These are phyloP conservation scores for Didymella segeticola DNA, from an alignment of 2,329 filamentous ascomycete genomes.

Conservation along the genomic window DNA sequence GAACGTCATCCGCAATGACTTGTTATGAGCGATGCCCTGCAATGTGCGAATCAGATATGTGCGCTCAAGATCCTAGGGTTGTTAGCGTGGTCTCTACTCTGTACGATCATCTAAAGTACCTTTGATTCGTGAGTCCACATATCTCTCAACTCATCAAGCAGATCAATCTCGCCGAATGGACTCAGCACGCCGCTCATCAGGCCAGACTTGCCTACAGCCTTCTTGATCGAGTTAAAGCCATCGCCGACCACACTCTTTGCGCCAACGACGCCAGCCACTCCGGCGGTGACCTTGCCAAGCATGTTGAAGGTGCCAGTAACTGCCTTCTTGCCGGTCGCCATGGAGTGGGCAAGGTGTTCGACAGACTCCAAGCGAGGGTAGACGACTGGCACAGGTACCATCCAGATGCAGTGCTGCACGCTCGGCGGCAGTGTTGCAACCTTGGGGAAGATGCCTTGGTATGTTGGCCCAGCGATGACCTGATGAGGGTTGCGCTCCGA, in stretches of 20 bases:
- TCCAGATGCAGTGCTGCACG: constrained; percentile 96
- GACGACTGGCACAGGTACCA: constrained; percentile 87
- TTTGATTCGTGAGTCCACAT: constrained; percentile 99
- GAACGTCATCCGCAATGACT: constrained; percentile 96
- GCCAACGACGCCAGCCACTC: constrained; percentile 92
- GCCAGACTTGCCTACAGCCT: constrained; percentile 92
- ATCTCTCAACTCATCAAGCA: constrained; percentile 92
- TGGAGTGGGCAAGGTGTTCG: constrained; percentile 87
- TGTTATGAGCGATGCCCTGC: constrained; percentile 93
- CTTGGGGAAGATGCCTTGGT: constrained; percentile 96
- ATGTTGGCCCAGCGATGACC: constrained; percentile 94
- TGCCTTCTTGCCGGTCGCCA: constrained; percentile 94
- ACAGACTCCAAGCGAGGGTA: constrained; percentile 92
- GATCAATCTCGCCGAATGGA: constrained; percentile 94
- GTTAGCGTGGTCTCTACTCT: constrained; percentile 12
- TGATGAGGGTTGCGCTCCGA: constrained; percentile 90
- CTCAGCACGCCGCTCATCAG: constrained; percentile 95
- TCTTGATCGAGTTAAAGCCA: constrained; percentile 94
- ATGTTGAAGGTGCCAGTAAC: constrained; percentile 97
- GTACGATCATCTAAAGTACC: constrained; percentile 50
- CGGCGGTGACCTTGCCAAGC: constrained; percentile 91
- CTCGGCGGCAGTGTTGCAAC: constrained; percentile 87
- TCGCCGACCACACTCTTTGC: constrained; percentile 91
- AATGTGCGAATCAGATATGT: constrained; percentile 96
- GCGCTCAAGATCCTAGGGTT: constrained; percentile 78